phyloP scores from a whole-genome alignment of 257 asterid genomes.

The Scutellaria barbata region DNA sequence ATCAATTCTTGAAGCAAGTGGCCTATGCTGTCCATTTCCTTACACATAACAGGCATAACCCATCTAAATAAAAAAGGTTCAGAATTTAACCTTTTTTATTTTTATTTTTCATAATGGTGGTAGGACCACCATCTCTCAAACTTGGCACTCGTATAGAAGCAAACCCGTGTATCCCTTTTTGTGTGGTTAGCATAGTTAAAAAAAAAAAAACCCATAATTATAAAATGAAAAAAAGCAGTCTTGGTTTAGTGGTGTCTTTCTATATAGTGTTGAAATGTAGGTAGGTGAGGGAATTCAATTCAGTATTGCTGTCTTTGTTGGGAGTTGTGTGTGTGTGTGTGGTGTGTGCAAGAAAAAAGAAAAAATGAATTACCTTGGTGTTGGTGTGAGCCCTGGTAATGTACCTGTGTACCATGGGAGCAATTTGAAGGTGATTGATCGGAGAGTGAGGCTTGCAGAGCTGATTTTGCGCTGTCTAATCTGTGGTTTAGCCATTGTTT shows the following conservation, averaged over 20 bases:
- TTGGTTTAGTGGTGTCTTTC: conserved; percentile 34
- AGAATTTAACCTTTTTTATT: background rate
- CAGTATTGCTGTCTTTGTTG: conserved; percentile 23
- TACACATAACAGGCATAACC: background rate
- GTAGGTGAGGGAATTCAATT: conserved; percentile 47
- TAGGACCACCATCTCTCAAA: conserved; percentile 17
- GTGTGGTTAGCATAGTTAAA: background rate
- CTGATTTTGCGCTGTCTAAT: conserved; percentile 70
- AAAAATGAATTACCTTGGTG: conserved; percentile 78
- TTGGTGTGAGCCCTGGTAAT: conserved; percentile 96
- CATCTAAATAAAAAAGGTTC: background rate
- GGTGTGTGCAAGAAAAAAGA: background rate
- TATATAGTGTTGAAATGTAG: conserved; percentile 46
- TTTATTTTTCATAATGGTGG: background rate
- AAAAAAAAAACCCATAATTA: too few species aligned
- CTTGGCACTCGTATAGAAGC: conserved; percentile 21
- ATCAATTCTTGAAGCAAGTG: conserved; percentile 37
- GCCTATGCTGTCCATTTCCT: conserved; percentile 9
- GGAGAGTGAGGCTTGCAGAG: conserved; percentile 72
- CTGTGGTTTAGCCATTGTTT: conserved; percentile 64
- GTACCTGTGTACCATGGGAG: conserved; percentile 81
- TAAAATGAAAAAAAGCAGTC: background rate
- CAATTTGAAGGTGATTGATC: conserved; percentile 75
- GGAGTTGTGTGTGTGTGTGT: background rate
- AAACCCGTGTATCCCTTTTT: background rate